Evolutionary conservation across 352 stramenopile species (phyloP), one percentile per base, ranked within the genome.

Genomic region (Globisporangium paroecandrum): DNA sequence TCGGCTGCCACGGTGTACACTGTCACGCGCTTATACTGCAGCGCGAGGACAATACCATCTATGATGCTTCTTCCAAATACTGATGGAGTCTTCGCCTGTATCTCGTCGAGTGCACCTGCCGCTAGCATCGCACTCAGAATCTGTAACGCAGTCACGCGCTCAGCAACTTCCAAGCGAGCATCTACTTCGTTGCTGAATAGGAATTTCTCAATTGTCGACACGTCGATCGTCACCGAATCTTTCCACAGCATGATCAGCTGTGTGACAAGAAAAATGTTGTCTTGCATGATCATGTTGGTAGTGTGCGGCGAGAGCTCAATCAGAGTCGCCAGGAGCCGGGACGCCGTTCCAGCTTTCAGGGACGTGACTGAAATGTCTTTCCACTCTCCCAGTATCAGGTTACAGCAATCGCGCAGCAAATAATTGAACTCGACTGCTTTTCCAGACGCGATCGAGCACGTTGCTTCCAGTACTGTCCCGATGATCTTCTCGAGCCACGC

Each of bases 321-420:
- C 24, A 91, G 51, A 18, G 77, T 73, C 46, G 89, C 83, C 27
- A 89, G 41, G 75, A 91, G 91, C 24, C 77, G 77, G 22, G 72
- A 85, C 9, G 66, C 59, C 9, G 65, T 73, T 2, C 67, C 69
- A 9, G 55, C 32, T 46, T 47, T 58, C 20, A 79, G 43, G 12
- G 60, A 62, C 32, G 46, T 27, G 10, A 77, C 43, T 3, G 69
- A 55, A 15, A 84, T 67, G 27, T 82, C 65, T 43, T 82, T 78
- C 85, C 83, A 92, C 15, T 69, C 69, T 64, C 78, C 74, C 9
- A 92, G 55, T 24, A 89, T 51, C 43, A 94, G 62, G 43, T 80
- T 69, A 49, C 84, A 94, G 43, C 81, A 87, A 69, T 95, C 88
- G 36, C 86, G 81, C 47, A 95, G 69, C 47, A 95, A 65, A 64